phyloP scores from a whole-genome alignment of 345 rosid species.

The Gossypium rotundifolium region DNA sequence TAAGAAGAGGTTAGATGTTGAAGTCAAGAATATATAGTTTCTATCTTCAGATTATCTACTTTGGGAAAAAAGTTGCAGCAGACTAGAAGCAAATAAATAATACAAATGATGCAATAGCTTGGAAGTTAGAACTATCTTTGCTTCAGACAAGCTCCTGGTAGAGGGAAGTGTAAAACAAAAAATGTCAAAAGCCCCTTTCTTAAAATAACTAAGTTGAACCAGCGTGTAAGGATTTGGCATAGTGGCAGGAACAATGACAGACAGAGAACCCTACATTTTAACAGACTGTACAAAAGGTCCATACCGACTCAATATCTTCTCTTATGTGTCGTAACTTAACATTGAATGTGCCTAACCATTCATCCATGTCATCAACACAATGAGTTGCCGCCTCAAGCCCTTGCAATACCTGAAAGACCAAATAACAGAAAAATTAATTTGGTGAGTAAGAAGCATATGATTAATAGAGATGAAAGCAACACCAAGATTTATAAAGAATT shows the following conservation, averaged over 20 bases:
- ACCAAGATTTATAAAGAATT: not conserved
- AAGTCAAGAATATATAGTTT: conserved; percentile 2
- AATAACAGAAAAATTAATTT: conserved; percentile 5
- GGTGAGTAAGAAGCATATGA: not conserved
- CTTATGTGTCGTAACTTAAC: conserved; percentile 96
- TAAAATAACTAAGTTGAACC: not conserved
- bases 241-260: not conserved
- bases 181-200: not conserved
- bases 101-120: not conserved
- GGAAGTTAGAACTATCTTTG: not conserved
- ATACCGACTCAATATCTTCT: conserved; percentile 94
- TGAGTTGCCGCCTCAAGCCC: conserved; percentile 89
- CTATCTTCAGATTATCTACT: not conserved
- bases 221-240: conserved; percentile 2
- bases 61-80: not conserved
- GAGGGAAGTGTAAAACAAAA: not conserved
- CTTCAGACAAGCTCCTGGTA: not conserved
- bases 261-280: conserved; percentile 2
- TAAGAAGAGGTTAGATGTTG: conserved; percentile 5
- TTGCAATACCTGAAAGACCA: conserved; percentile 62
- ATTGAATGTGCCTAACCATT: conserved; percentile 95
- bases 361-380: conserved; percentile 97
- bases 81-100: not conserved
- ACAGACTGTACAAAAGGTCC: conserved; percentile 9
- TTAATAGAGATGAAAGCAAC: not conserved